Evolutionary conservation across 441 rosid genomes (phyloP), one percentile per base, ranked within the genome.

Genomic region (Viola pubescens): DNA sequence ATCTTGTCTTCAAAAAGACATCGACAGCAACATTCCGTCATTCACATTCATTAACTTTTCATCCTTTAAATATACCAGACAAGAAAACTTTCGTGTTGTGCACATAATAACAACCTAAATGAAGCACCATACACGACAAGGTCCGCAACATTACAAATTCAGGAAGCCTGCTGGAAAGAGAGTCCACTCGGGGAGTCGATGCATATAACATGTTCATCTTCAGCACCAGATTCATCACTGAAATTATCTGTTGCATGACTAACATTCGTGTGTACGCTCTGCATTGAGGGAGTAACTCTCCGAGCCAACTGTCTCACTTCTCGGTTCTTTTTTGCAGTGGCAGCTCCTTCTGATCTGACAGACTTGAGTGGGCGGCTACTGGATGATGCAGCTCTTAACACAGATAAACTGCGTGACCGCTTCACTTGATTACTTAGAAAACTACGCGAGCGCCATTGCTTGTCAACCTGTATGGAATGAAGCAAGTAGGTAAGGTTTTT

Each of bases 161-260:
- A 63, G 4, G 70, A 59, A 56, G 68, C 73, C 14, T 73, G 75
- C 16, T 9, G 70, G 61, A 81, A 81, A 37, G 89, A 81, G 37
- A 83, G 82, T 37, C 48, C 54, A 69, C 88, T 89, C 0, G 91
- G 97, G 0, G 97, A 86, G 81, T 89, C 91, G 2, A 89, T 83
- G 55, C 82, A 74, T 54, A 80, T 79, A 0, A 83, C 62, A 52
- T 76, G 65, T 64, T 83, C 96, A 38, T 82, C 84, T 50, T 82
- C 84, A 6, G 62, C 67, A 8, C 68, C 72, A 1, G 83, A 84
- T 16, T 85, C 92, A 39, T 81, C 87, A 6, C 89, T 86, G 5
- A 79, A 73, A 66, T 74, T 67, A 37, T 80, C 82, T 3, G 67
- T 64, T 12, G 42, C 71, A 26, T 26, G 77, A 12, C 68, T 61